phyloP scores from a whole-genome alignment of 1,139 yeast species.

The Torulaspora globosa region DNA sequence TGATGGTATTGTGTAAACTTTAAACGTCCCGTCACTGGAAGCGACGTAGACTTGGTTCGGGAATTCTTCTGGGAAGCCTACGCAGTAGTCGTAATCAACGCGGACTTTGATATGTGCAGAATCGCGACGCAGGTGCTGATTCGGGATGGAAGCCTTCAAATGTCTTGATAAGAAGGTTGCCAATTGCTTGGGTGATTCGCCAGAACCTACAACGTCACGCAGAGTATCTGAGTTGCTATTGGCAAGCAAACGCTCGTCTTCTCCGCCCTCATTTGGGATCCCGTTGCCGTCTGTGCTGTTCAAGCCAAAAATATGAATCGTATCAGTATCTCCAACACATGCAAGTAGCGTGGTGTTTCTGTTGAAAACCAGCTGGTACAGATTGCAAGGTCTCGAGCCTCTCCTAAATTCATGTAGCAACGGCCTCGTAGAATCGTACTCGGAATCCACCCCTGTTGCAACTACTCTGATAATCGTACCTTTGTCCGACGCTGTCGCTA shows the following conservation, averaged over 20 bases:
- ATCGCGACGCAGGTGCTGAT: conserved; percentile 32
- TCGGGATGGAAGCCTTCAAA: conserved; percentile 31
- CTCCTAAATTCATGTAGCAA: conserved; percentile 55
- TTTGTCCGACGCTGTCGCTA: conserved; percentile 67
- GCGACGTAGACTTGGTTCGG: conserved; percentile 31
- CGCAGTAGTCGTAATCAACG: conserved; percentile 20
- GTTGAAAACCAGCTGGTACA: conserved; percentile 55
- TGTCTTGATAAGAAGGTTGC: conserved; percentile 28
- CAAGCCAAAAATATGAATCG: conserved; percentile 61
- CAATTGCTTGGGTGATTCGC: conserved; percentile 26
- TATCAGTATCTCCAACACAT: conserved; percentile 63
- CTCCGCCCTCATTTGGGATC: conserved; percentile 10
- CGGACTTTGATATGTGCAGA: conserved; percentile 31
- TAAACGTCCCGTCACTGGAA: conserved; percentile 31
- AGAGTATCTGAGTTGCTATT: conserved; percentile 6
- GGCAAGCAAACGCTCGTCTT: conserved; percentile 12
- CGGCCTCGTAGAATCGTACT: conserved; percentile 29
- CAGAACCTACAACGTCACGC: conserved; percentile 11
- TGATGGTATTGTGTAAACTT: conserved; percentile 31
- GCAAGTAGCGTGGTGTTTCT: conserved; percentile 50
- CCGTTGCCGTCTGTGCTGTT: conserved; percentile 20
- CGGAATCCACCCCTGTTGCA: conserved; percentile 34
- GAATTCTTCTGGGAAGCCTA: conserved; percentile 36
- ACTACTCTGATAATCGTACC: conserved; percentile 69
- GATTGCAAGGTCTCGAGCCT: conserved; percentile 60